Evolutionary conservation across 2,329 filamentous ascomycete species (phyloP).

Genomic region (Drechslerella coelobrocha): DNA sequence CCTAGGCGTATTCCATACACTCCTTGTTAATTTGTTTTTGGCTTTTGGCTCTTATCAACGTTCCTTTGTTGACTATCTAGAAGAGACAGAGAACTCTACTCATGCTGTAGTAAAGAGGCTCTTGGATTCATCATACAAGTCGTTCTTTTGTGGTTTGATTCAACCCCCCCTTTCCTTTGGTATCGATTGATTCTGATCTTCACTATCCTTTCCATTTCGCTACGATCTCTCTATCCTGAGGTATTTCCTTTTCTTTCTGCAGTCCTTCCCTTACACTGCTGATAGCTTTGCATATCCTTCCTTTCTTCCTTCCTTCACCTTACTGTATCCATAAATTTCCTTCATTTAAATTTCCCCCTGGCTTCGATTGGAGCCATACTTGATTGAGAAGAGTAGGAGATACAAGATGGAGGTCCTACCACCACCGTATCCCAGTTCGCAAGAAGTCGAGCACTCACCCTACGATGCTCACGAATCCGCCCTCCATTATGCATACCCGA

Average conservation of each 20-base stretch:
- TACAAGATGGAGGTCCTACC: conserved; percentile 37
- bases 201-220: too few species aligned
- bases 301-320: background rate
- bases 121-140: too few species aligned
- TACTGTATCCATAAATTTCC: background rate
- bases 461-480: conserved; percentile 25
- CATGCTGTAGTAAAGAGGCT: too few species aligned
- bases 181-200: too few species aligned
- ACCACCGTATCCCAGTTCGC: conserved; percentile 37
- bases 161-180: too few species aligned
- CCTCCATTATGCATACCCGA: conserved; percentile 11
- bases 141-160: too few species aligned
- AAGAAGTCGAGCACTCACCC: conserved; percentile 17
- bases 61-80: too few species aligned
- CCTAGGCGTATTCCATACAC: background rate
- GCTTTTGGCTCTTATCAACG: too few species aligned
- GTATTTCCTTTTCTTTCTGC: too few species aligned
- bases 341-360: background rate
- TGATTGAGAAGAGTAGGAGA: too few species aligned
- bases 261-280: background rate
- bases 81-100: too few species aligned
- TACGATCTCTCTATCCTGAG: too few species aligned
- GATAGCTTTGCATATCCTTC: background rate
- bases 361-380: background rate
- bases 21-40: background rate